Conservation (phyloP, 495 filamentous ascomycete species). For the Talaromyces stipitatus region DNA sequence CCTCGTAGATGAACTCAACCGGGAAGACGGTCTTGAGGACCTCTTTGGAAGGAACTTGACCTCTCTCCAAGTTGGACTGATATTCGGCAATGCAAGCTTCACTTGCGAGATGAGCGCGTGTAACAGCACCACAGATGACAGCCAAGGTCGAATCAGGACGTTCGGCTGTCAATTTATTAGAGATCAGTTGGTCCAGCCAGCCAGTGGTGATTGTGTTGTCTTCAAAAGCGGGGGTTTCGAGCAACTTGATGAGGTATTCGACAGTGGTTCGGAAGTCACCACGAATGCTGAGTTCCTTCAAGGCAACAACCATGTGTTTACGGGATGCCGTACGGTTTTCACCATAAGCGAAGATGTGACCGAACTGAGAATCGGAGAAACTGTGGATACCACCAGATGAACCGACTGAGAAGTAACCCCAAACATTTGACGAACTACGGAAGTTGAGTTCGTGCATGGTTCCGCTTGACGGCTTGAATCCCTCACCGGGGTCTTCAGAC, state of each 20-base stretch:
- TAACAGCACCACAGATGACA: constrained; percentile 88
- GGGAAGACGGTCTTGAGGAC: constrained; percentile 97
- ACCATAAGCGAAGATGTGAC: constrained; percentile 98
- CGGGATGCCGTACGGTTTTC: constrained; percentile 92
- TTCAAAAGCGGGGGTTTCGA: constrained; percentile 97
- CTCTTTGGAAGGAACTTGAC: constrained; percentile 93
- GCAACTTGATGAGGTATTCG: constrained; percentile 97
- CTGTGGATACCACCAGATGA: constrained; percentile 95
- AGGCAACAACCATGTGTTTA: constrained; percentile 98
- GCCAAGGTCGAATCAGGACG: constrained; percentile 87
- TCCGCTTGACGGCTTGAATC: constrained; percentile 98
- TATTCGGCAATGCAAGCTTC: constrained; percentile 85
- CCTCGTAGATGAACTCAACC: constrained; percentile 98
- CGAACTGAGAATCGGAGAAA: constrained; percentile 98
- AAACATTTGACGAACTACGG: constrained; percentile 95
- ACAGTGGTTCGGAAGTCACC: constrained; percentile 98
- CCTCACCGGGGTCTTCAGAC: constrained; percentile 97
- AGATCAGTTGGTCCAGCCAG: constrained; percentile 97
- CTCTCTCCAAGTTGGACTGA: constrained; percentile 83
- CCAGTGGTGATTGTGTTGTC: constrained; percentile 99
- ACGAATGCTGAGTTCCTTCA: constrained; percentile 98
- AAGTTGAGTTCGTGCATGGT: constrained; percentile 99
- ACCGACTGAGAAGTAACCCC: constrained; percentile 99
- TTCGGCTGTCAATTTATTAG: constrained; percentile 95
- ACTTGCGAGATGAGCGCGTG: constrained; percentile 88